Evolutionary conservation across 306 rosid species (phyloP), one percentile per base, ranked within the genome.

Genomic region (Malus asiatica): DNA sequence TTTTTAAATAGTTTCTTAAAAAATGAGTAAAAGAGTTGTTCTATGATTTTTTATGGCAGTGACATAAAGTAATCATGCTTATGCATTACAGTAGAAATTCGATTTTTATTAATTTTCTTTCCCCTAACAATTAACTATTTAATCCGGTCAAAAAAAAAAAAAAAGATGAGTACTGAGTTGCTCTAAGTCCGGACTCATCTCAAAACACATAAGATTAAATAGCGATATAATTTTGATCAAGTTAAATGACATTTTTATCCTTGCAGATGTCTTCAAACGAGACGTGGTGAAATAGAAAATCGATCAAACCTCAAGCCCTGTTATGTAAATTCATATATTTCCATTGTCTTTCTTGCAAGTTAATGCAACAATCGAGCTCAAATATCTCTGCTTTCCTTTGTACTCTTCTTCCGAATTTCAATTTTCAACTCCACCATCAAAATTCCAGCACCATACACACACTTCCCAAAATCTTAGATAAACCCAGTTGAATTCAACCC

Each of bases 381-480:
- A 73, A 27, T 73, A 60, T 73, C 77, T 40, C 27, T 18, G 1
- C 11, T 35, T 19, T 4, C 66, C 33, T 38, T 40, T 73, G 77
- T 60, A 60, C 77, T 72, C 70, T 45, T 77, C 78, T 38, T 70
- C 48, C 40, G 35, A 66, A 2, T 51, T 51, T 51, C 20, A 51
- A 51, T 51, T 38, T 78, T 70, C 14, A 33, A 42, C 66, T 76
- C 29, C 76, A 14, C 30, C 81, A 19, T 5, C 55, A 75, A 83
- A 81, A 55, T 79, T 85, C 78, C 33, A 63, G 33, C 4, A 79
- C 78, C 84, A 52, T 59, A 23, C 71, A 23, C 71, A 71, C 16
- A 62, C 60, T 70, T 75, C 71, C 12, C 82, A 65, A 23, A 78
- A 76, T 85, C 78, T 20, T 66, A 35, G 72, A 70, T 64, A 16